Percentiles rank a stretch among this genome's conserved stretches.
These are phyloP conservation scores for Neurospora sp. DNA, from an alignment of 495 filamentous ascomycete genomes.

Conservation along the genomic window DNA sequence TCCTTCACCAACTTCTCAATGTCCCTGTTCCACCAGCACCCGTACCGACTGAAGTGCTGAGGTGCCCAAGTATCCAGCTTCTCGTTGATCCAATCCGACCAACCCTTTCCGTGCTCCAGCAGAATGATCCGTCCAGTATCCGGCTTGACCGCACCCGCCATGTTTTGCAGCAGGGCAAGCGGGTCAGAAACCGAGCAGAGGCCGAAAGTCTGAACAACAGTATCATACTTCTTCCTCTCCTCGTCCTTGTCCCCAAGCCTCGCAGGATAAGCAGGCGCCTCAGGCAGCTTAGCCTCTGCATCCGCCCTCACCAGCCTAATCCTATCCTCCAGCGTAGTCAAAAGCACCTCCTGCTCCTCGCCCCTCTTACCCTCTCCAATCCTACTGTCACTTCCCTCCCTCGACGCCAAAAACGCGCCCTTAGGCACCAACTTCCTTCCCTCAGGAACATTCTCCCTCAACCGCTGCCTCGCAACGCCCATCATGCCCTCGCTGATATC, in stretches of 20 bases:
- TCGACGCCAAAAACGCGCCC: constrained; percentile 9
- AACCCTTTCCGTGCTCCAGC: constrained; percentile 81
- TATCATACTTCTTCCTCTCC: constrained; percentile 53
- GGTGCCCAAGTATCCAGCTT: constrained; percentile 68
- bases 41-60: constrained; percentile 70
- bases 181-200: constrained; percentile 79
- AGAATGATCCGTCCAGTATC: constrained; percentile 66
- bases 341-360: constrained; percentile 10
- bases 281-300: constrained; percentile 22
- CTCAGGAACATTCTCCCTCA: constrained; percentile 19
- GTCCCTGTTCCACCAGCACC: constrained; percentile 97
- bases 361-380: background rate
- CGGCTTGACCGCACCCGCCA: constrained; percentile 40
- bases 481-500: constrained; percentile 37
- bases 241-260: background rate
- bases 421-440: constrained; percentile 10
- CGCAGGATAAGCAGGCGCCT: constrained; percentile 7
- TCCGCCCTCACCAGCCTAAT: constrained; percentile 32
- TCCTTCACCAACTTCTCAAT: constrained; percentile 60
- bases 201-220: constrained; percentile 85
- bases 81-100: constrained; percentile 67
- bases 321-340: constrained; percentile 23
- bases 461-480: constrained; percentile 26
- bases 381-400: background rate
- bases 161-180: constrained; percentile 49